Evolutionary conservation across 2,329 filamentous ascomycete genomes (phyloP).

Genomic region (Fulvia fulva): DNA sequence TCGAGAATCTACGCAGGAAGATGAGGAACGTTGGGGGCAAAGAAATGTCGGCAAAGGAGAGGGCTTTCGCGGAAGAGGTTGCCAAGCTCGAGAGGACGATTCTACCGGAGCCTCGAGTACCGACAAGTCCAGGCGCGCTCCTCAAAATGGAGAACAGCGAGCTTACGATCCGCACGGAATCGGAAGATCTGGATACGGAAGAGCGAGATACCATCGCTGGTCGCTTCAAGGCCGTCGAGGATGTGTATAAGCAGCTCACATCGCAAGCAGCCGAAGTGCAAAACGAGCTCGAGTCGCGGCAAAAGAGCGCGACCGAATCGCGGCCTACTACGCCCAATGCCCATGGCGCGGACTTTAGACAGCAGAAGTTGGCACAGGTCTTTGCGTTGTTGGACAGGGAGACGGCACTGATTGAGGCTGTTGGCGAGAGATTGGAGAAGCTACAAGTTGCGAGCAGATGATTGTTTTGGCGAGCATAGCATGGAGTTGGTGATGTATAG

Average conservation of each 20-base stretch:
- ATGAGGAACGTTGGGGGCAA: conserved; percentile 46
- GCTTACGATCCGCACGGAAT: conserved; percentile 14
- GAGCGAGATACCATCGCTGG: conserved; percentile 14
- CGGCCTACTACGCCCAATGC: conserved; percentile 49
- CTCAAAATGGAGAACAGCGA: conserved; percentile 23
- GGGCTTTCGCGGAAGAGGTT: conserved; percentile 57
- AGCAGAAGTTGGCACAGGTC: conserved; percentile 61
- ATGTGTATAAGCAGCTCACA: conserved; percentile 27
- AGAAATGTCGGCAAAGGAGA: conserved; percentile 61
- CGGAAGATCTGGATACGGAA: conserved; percentile 5
- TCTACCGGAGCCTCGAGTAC: conserved; percentile 26
- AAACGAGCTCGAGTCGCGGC: conserved; percentile 30
- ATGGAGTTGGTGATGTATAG: neutral
- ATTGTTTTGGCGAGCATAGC: neutral
- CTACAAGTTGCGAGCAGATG: conserved; percentile 33
- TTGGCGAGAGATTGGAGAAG: conserved; percentile 59
- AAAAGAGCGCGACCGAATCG: conserved; percentile 22
- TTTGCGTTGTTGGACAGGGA: conserved; percentile 62
- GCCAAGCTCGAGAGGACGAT: conserved; percentile 37
- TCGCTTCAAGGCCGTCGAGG: conserved; percentile 26
- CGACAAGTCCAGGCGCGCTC: conserved; percentile 30
- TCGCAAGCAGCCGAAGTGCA: conserved; percentile 27
- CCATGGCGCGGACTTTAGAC: conserved; percentile 49
- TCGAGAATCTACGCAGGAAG: conserved; percentile 56
- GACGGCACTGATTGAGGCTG: conserved; percentile 63